Evolutionary conservation across 306 rosid species (phyloP).

Genomic region (Mucuna pruriens): DNA sequence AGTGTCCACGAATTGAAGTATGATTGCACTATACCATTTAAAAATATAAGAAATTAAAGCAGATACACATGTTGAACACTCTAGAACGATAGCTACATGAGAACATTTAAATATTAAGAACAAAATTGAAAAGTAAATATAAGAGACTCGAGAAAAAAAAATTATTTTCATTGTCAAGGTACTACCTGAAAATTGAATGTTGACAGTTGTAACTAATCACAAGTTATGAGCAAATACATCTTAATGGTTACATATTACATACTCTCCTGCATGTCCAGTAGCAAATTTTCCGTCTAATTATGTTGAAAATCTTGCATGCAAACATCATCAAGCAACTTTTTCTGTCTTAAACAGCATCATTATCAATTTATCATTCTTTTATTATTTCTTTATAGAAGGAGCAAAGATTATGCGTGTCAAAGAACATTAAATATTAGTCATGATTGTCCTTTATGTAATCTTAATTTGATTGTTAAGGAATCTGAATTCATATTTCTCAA

Average conservation of each 20-base stretch:
- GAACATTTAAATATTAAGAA: constrained; percentile 5
- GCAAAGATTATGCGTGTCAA: neutral
- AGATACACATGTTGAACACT: neutral
- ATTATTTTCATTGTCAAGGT: neutral
- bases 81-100: neutral
- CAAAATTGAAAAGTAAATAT: neutral
- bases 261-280: neutral
- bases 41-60: neutral
- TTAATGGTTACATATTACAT: neutral
- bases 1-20: constrained; percentile 15
- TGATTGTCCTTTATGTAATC: neutral
- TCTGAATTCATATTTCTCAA: neutral
- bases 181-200: neutral
- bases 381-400: constrained; percentile 7
- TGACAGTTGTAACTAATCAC: neutral
- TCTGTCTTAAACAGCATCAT: neutral
- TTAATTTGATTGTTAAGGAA: neutral
- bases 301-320: neutral
- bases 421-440: neutral
- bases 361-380: neutral
- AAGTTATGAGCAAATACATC: neutral
- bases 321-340: neutral
- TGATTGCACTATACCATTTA: constrained; percentile 9
- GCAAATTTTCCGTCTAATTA: neutral
- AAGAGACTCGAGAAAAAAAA: neutral